Evolutionary conservation across 2,329 filamentous ascomycete species (phyloP).

Genomic region (Cadophora gregata): DNA sequence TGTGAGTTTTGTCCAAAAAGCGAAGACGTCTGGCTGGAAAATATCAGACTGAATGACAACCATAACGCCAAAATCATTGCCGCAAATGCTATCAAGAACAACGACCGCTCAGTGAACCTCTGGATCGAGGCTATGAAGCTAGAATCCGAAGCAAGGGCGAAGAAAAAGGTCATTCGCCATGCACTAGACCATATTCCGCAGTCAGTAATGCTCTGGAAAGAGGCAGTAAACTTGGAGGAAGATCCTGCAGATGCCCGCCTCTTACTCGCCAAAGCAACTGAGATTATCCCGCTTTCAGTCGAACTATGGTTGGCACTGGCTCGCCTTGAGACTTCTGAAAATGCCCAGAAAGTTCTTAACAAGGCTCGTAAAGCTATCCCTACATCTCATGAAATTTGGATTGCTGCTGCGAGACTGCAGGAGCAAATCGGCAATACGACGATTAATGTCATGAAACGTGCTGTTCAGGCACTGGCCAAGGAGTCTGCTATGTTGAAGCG

Average conservation of each 20-base stretch:
- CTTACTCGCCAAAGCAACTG: conserved; percentile 90
- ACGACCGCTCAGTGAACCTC: conserved; percentile 83
- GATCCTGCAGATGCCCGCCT: conserved; percentile 86
- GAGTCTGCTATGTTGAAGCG: conserved; percentile 96
- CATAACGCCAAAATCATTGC: conserved; percentile 96
- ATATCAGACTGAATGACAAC: conserved; percentile 89
- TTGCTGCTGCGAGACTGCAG: conserved; percentile 88
- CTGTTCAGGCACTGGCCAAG: conserved; percentile 83
- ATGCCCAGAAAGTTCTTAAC: conserved; percentile 94
- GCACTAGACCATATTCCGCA: conserved; percentile 92
- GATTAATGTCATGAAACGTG: conserved; percentile 93
- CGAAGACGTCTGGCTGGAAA: conserved; percentile 95
- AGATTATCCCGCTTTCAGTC: conserved; percentile 91
- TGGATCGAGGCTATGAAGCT: conserved; percentile 97
- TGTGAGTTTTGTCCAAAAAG: conserved; percentile 92
- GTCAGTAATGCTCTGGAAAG: conserved; percentile 97
- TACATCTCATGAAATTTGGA: conserved; percentile 95
- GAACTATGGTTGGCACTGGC: conserved; percentile 96
- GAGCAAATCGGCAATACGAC: conserved; percentile 84
- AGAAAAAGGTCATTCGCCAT: conserved; percentile 90
- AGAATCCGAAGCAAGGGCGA: conserved; percentile 80
- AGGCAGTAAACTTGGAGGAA: conserved; percentile 93
- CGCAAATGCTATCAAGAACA: conserved; percentile 89
- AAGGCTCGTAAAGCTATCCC: conserved; percentile 92
- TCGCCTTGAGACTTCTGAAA: conserved; percentile 84